These are phyloP conservation scores for Glonium stellatum DNA, from an alignment of 495 filamentous ascomycete genomes.

Conservation along the genomic window DNA sequence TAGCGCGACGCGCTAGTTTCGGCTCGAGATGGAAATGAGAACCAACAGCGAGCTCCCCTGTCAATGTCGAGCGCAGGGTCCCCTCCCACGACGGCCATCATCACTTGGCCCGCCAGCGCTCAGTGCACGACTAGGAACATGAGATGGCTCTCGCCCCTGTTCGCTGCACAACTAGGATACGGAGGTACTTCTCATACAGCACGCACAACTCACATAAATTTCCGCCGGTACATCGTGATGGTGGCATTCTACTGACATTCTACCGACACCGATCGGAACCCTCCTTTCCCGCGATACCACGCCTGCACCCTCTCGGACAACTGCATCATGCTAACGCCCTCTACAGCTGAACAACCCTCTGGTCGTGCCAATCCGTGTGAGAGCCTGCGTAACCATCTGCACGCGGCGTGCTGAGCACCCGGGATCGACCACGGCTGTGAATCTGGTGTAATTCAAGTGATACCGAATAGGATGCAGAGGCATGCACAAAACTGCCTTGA, in stretches of 20 bases:
- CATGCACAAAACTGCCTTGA: background rate
- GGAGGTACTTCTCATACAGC: too few species aligned
- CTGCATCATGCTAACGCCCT: background rate
- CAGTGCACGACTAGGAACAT: too few species aligned
- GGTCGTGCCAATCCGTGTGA: background rate
- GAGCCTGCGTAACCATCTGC: background rate
- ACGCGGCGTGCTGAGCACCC: background rate
- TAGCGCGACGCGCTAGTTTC: constrained; percentile 21
- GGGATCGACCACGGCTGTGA: background rate
- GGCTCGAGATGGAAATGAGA: constrained; percentile 19
- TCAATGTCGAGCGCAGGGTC: background rate
- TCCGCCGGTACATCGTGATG: too few species aligned
- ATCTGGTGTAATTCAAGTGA: background rate
- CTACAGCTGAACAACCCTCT: background rate
- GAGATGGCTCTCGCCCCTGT: too few species aligned
- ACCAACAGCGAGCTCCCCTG: background rate
- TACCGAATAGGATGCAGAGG: constrained; percentile 2
- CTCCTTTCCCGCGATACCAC: background rate
- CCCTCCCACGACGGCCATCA: background rate
- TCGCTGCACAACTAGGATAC: too few species aligned
- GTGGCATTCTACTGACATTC: too few species aligned
- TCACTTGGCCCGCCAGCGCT: background rate
- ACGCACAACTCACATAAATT: too few species aligned
- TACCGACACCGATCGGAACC: too few species aligned
- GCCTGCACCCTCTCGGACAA: background rate